phyloP scores from a whole-genome alignment of 805 yeast species.

The Nakazawaea ambrosiae region DNA sequence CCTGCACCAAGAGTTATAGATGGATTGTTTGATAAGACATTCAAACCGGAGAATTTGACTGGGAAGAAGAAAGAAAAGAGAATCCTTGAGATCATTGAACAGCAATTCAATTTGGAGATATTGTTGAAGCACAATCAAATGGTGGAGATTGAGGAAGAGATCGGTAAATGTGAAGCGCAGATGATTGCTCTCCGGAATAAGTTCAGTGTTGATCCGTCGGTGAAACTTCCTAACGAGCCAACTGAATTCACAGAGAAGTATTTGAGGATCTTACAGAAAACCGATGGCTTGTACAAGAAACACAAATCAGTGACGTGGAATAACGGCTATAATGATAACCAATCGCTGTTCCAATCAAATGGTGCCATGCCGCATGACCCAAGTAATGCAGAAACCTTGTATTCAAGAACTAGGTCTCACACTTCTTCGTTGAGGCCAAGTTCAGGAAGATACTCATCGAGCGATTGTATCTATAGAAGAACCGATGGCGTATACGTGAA shows the following conservation, averaged over 20 bases:
- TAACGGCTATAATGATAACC: constrained; percentile 6
- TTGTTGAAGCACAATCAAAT: constrained; percentile 53
- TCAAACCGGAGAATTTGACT: background rate
- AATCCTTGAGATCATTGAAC: constrained; percentile 25
- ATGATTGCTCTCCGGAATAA: constrained; percentile 42
- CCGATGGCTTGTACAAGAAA: constrained; percentile 15
- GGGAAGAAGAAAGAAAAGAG: constrained; percentile 1
- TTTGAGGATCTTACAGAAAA: constrained; percentile 20
- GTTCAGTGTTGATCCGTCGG: constrained; percentile 32
- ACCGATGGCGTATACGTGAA: constrained; percentile 67
- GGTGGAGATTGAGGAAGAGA: constrained; percentile 42
- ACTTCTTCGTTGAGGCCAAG: constrained; percentile 47
- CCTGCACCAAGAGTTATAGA: constrained; percentile 8
- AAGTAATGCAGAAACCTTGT: constrained; percentile 18
- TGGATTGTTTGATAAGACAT: constrained; percentile 5
- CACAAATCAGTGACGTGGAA: constrained; percentile 9
- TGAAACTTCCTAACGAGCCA: constrained; percentile 35
- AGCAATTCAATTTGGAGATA: constrained; percentile 54
- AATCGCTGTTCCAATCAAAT: background rate
- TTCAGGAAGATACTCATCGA: constrained; percentile 27
- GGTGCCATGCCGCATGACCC: constrained; percentile 1
- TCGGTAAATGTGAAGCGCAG: constrained; percentile 52
- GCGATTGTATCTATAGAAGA: constrained; percentile 51
- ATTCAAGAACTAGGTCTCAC: constrained; percentile 40
- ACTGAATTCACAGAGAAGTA: constrained; percentile 37